Base-by-base conservation (phyloP, 495 filamentous ascomycete species). In the Lentithecium fluviatile region DNA sequence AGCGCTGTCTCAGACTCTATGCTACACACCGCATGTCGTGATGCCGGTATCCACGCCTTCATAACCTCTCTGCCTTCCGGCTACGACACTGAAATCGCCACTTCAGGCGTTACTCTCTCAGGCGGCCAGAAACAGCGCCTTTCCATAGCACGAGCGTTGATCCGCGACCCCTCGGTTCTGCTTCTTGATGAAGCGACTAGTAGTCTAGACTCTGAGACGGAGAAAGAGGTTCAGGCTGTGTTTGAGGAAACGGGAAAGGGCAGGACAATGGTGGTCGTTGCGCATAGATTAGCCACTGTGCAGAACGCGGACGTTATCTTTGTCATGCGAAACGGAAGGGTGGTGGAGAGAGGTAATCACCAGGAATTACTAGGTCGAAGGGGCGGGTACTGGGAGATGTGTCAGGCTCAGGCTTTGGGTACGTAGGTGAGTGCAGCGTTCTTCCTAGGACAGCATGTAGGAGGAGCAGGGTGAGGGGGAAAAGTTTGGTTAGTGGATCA, bases 71-170 rank as follows among this genome's bases (percentile, higher is more conserved):
- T 86, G 3, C 26, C 46, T 21, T n/a, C 19, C 13, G 15, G 87
- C 1, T 97, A 96, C 68, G 85, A 96, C 65, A 97, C 93, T 0
- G 88, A 95, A 62, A 91, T 97, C 52, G 94, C 94, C 56, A 91
- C 97, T 72, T 86, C 91, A 46, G 94, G 94, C 15, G 95, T 96
- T 73, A 73, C 95, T 45, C 80, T 98, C 37, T 91, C 87, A 55
- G 94, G 94, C 72, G 94, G 94, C 24, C 94, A 98, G 75, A 96
- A 96, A 73, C 94, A 98, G 71, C 88, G 94, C 60, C 93, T 97
- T 71, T 82, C 83, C 6, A 86, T 88, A 73, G 93, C 94, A 8
- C 84, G 94, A 65, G 91, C 90, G 26, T 84, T 97, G 55, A 89
- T 97, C 29, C 89, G 85, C 45, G 87, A 98, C 69, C 94, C 92